Conservation (phyloP, 768 basidiomycete species). For the Boletus vermiculosoides region DNA sequence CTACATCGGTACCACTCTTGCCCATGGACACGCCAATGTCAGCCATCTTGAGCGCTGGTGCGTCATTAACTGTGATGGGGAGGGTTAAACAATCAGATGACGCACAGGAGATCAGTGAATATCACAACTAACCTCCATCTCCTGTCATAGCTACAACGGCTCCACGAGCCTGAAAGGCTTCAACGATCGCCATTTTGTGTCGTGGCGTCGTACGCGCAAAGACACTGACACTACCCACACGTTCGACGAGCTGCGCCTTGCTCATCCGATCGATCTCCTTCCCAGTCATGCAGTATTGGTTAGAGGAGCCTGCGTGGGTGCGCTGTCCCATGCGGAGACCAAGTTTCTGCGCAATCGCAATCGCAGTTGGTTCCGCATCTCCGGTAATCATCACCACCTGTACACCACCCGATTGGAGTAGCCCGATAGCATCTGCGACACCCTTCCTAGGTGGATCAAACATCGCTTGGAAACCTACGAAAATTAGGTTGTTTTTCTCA, state of each 20-base stretch:
- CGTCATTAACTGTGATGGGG: slow-evolving; percentile 74
- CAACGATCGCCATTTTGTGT: slow-evolving; percentile 97
- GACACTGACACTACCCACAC: slow-evolving; percentile 79
- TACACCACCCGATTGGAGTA: slow-evolving; percentile 82
- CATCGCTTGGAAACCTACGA: slow-evolving; percentile 95
- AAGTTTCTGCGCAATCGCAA: slow-evolving; percentile 83
- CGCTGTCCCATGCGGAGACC: slow-evolving; percentile 68
- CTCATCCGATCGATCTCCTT: slow-evolving; percentile 83
- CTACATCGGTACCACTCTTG: slow-evolving; percentile 96
- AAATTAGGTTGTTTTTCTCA: slow-evolving; percentile 62
- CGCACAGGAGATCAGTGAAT: not conserved
- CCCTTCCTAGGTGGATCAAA: slow-evolving; percentile 91
- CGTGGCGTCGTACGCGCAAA: slow-evolving; percentile 95
- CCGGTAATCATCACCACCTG: slow-evolving; percentile 99
- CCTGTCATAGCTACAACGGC: slow-evolving; percentile 97
- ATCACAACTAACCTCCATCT: slow-evolving; percentile 75
- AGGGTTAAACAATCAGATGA: not conserved
- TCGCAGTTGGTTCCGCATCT: slow-evolving; percentile 87
- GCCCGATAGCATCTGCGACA: slow-evolving; percentile 83
- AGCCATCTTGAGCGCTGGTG: slow-evolving; percentile 95
- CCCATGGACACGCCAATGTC: slow-evolving; percentile 99
- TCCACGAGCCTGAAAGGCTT: slow-evolving; percentile 88
- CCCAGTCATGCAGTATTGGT: slow-evolving; percentile 66
- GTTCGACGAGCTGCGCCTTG: slow-evolving; percentile 76
- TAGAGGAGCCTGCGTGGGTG: slow-evolving; percentile 28